A percentile compares a stretch with the other conserved stretches of the same genome.
These are phyloP conservation scores for Chara braunii DNA, from an alignment of 139 green algal species.

Conservation along the genomic window DNA sequence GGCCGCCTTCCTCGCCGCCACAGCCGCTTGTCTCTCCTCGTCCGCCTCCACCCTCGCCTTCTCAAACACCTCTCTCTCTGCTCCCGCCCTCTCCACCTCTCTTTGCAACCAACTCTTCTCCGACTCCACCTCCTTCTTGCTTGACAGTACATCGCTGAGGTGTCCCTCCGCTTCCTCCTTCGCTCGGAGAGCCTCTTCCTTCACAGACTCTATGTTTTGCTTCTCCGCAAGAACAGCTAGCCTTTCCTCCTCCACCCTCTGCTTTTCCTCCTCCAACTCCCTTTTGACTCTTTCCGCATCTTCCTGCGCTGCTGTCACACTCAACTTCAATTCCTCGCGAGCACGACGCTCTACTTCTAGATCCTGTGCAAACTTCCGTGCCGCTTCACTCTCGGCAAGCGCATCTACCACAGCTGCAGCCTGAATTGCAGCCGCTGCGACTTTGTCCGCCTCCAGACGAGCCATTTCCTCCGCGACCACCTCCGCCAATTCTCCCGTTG, in stretches of 20 bases:
- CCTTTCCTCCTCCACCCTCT: neutral
- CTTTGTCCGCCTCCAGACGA: constrained; percentile 2
- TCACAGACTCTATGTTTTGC: neutral
- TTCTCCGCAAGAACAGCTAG: neutral
- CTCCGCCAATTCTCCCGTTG: neutral
- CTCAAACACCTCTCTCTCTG: neutral
- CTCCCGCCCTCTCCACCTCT: neutral
- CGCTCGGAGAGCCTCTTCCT: neutral
- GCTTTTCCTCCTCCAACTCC: neutral
- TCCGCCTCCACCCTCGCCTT: neutral
- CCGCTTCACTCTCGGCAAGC: neutral
- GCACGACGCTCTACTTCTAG: neutral
- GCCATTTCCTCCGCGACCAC: constrained; percentile 7
- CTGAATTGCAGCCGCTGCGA: neutral
- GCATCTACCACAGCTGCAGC: constrained; percentile 10
- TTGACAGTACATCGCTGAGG: neutral
- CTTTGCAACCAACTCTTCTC: neutral
- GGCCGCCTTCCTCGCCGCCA: neutral
- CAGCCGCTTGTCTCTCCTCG: neutral
- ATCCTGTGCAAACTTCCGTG: neutral
- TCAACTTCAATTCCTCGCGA: too few relatives aligned
- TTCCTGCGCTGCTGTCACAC: too few relatives aligned
- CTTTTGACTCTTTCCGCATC: neutral
- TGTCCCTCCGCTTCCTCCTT: constrained; percentile 1
- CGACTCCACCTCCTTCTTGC: neutral